phyloP scores from a whole-genome alignment of 257 asterid species.

The Linderniella brevidens region DNA sequence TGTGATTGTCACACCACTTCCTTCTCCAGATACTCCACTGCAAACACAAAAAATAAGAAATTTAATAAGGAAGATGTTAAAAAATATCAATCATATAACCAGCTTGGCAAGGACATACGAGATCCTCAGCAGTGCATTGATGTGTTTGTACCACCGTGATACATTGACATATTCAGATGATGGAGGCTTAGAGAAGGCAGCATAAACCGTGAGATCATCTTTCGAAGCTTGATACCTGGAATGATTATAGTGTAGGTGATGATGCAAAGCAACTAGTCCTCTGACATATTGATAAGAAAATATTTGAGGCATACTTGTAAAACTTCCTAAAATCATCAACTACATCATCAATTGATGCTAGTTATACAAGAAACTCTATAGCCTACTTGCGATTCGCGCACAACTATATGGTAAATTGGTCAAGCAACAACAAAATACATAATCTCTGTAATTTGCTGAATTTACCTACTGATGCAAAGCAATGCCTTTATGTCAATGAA shows the following conservation, averaged over 20 bases:
- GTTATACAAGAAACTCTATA: too few species aligned
- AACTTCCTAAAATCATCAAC: too few species aligned
- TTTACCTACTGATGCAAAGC: too few species aligned
- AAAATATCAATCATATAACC: neutral
- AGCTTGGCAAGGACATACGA: slow-evolving; percentile 13
- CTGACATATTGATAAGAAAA: too few species aligned
- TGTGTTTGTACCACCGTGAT: slow-evolving; percentile 37
- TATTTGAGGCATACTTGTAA: too few species aligned
- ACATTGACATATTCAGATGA: slow-evolving; percentile 34
- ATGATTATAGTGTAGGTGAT: neutral
- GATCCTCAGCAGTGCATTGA: slow-evolving; percentile 28
- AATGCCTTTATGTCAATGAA: too few species aligned
- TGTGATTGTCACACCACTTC: slow-evolving; percentile 38
- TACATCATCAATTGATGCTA: too few species aligned
- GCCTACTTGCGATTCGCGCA: too few species aligned
- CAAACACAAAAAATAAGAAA: slow-evolving; percentile 6
- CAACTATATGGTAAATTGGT: too few species aligned
- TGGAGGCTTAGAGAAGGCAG: slow-evolving; percentile 32
- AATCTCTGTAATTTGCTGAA: too few species aligned
- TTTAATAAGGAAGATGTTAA: neutral
- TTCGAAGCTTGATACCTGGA: slow-evolving; percentile 65
- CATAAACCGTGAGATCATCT: slow-evolving; percentile 46
- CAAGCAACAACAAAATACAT: too few species aligned
- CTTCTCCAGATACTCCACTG: slow-evolving; percentile 70
- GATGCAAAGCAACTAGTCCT: too few species aligned